phyloP scores from a whole-genome alignment of 176 grass and related monocot species.

The Sorghum bicolor region DNA sequence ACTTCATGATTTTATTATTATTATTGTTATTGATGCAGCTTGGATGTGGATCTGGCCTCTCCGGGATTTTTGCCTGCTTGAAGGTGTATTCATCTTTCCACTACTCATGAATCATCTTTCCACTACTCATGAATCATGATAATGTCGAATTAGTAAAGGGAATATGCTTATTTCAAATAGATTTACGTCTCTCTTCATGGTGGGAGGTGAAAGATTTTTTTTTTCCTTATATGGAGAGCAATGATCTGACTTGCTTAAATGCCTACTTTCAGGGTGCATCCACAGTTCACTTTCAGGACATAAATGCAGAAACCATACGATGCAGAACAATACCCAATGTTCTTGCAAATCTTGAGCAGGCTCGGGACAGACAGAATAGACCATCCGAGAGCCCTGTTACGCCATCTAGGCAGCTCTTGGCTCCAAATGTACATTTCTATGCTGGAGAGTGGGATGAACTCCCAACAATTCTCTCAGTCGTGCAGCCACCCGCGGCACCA shows the following conservation, averaged over 20 bases:
- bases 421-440: conserved; percentile 80
- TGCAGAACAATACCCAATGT: conserved; percentile 92
- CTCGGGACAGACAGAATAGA: conserved; percentile 59
- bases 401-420: conserved; percentile 68
- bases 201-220: background rate
- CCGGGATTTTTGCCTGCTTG: conserved; percentile 86
- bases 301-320: conserved; percentile 84
- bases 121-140: background rate
- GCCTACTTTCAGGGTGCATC: conserved; percentile 58
- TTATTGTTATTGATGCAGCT: conserved; percentile 63
- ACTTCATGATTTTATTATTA: conserved; percentile 11
- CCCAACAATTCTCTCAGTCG: conserved; percentile 69
- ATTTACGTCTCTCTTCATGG: background rate
- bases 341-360: conserved; percentile 88
- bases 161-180: conserved; percentile 16
- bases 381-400: conserved; percentile 92
- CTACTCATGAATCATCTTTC: conserved; percentile 13
- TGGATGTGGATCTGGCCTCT: conserved; percentile 76
- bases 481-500: conserved; percentile 41
- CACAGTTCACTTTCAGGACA: conserved; percentile 91
- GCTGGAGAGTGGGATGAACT: conserved; percentile 86
- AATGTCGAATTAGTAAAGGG: background rate
- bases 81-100: conserved; percentile 58
- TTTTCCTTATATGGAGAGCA: conserved; percentile 8
- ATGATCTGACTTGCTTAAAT: conserved; percentile 32